Evolutionary conservation across 2,329 filamentous ascomycete species (phyloP).

Genomic region (Ilyonectria sp.): DNA sequence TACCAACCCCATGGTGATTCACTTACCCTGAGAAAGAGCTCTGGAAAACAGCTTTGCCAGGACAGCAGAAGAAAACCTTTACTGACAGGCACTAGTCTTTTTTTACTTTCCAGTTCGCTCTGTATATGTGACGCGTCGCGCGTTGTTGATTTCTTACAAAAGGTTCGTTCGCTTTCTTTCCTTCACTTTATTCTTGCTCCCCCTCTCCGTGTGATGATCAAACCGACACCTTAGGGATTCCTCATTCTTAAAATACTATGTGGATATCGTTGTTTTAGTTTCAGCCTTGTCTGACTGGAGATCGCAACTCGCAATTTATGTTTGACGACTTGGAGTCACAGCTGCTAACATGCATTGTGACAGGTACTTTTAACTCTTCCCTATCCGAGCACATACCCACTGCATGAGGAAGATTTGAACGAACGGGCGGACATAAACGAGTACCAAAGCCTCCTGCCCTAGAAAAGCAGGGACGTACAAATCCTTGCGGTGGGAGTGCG

Average conservation of each 20-base stretch:
- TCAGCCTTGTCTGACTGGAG: slow-evolving; percentile 78
- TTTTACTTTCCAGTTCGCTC: slow-evolving; percentile 23
- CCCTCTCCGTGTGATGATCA: slow-evolving; percentile 70
- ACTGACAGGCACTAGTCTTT: slow-evolving; percentile 38
- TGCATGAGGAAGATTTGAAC: slow-evolving; percentile 76
- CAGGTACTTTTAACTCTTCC: slow-evolving; percentile 58
- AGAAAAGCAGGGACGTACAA: slow-evolving; percentile 75
- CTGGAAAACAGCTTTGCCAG: slow-evolving; percentile 39
- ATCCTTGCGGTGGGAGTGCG: slow-evolving; percentile 67
- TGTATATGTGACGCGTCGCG: slow-evolving; percentile 24
- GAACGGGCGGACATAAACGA: slow-evolving; percentile 80
- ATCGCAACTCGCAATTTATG: slow-evolving; percentile 47
- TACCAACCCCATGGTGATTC: slow-evolving; percentile 71
- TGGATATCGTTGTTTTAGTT: slow-evolving; percentile 74
- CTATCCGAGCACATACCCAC: slow-evolving; percentile 44
- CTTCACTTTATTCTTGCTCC: slow-evolving; percentile 8
- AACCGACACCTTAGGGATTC: slow-evolving; percentile 76
- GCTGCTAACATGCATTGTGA: slow-evolving; percentile 56
- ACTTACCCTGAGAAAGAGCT: slow-evolving; percentile 69
- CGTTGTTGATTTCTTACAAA: slow-evolving; percentile 52
- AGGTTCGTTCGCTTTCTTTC: slow-evolving; percentile 59
- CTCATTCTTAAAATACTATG: slow-evolving; percentile 78
- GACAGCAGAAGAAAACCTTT: slow-evolving; percentile 17
- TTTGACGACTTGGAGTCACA: slow-evolving; percentile 26
- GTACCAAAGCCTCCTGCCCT: slow-evolving; percentile 63